Conservation (phyloP, 192 early-diverging fungal genomes). For the Geosiphon pyriformis region DNA sequence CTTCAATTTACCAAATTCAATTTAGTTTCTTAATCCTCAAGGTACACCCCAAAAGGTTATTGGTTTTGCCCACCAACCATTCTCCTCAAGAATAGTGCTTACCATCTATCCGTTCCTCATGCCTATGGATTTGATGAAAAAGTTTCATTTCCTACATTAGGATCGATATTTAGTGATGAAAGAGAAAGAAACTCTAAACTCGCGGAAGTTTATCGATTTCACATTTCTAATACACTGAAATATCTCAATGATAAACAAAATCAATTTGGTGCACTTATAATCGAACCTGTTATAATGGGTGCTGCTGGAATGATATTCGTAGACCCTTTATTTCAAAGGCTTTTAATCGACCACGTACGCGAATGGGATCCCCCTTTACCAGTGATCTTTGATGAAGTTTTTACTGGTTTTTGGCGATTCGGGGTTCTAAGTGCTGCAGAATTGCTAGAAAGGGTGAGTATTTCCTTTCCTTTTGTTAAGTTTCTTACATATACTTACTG, state of each 20-base stretch:
- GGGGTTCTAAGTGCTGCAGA: constrained; percentile 52
- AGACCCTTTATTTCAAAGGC: constrained; percentile 71
- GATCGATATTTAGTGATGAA: neutral
- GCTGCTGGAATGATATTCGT: constrained; percentile 83
- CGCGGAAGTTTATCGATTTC: constrained; percentile 33
- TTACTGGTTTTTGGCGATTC: constrained; percentile 66
- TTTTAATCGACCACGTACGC: constrained; percentile 51
- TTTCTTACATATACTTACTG: neutral
- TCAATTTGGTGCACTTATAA: constrained; percentile 54
- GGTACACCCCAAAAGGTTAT: constrained; percentile 53
- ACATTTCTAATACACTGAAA: constrained; percentile 37
- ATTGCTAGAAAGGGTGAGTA: constrained; percentile 54
- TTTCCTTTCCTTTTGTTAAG: neutral
- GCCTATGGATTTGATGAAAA: neutral
- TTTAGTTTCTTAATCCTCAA: no score
- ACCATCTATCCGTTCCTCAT: constrained; percentile 38
- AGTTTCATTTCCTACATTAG: neutral
- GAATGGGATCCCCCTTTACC: constrained; percentile 41
- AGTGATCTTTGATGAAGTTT: constrained; percentile 81
- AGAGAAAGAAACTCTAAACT: constrained; percentile 6
- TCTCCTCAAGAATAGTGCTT: constrained; percentile 39
- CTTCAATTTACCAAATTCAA: no score
- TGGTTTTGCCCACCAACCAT: constrained; percentile 68
- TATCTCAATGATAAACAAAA: constrained; percentile 34
- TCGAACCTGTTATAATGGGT: constrained; percentile 78